Base-by-base conservation (phyloP, 2,329 filamentous ascomycete species). In the Raffaelea ambrosiae region DNA sequence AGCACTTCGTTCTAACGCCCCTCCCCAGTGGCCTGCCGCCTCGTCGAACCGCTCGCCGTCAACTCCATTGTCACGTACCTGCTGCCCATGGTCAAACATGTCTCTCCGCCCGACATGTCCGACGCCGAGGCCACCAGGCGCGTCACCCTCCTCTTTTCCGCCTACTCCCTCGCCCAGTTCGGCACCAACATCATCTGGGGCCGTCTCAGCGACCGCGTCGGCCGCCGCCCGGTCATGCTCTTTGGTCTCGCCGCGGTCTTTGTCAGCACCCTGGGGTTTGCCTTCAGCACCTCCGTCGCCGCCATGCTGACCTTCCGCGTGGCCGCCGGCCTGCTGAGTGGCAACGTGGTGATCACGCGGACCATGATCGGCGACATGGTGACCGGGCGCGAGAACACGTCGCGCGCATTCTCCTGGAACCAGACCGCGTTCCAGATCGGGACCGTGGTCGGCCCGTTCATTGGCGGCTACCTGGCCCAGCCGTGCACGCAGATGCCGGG, bases 321-420 rank as follows among this genome's bases (percentile, higher is more conserved):
- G 9, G 40, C 36, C 0, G 41, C 50, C 8, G 50, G 50, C 5
- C 22, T 52, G 31, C 40, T 49, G 31, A 52, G 50, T 35, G 50
- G 50, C n/a, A 52, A 50, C 35, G 35, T 52, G 0, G 50, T 52
- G 3, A 50, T 50, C 22, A 52, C 50, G 22, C 44, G 50, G 16
- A 47, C 50, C 18, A 52, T 52, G 18, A 52, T 52, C n/a, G 50
- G 50, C 7, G 50, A 52, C 39, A 50, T 52, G 44, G 41, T 50
- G 14, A 36, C 39, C n/a, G 50, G 46, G 14, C 44, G 48, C 2
- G 41, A 52, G 47, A 52, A 52, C 44, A 50, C 46, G 40, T 45
- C 50, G 11, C 20, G 36, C 18, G 50, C 50, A 11, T 52, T 52
- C 41, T 40, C 50, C 19, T 50, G 47, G 50, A 52, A 52, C 50